Evolutionary conservation across 176 grass and related monocot genomes (phyloP), one percentile per base, ranked within the genome.

Genomic region (Urochloa ruziziensis): DNA sequence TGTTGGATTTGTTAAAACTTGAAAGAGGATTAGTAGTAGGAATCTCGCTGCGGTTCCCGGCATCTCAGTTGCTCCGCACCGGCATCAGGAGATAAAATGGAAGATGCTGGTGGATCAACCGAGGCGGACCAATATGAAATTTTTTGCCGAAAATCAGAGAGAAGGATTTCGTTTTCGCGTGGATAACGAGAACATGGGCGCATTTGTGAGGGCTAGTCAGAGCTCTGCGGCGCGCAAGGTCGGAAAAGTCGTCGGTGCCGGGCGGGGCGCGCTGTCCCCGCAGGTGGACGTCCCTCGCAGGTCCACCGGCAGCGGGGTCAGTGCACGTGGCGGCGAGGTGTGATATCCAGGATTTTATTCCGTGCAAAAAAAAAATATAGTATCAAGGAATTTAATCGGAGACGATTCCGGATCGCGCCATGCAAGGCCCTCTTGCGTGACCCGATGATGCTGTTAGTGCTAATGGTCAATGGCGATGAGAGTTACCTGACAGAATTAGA

Each of bases 261-360:
- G 36, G 37, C 13, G 37, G 37, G 67, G 40, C n/a, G 40, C n/a
- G 64, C 63, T 43, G 65, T 44, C 34, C 0, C 24, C 25, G 66
- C 80, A 46, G 79, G 67, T 82, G 80, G 28, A 71, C 67, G 80
- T 32, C 52, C 3, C 67, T 70, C 2, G 51, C 52, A 44, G 36
- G 25, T n/a, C 66, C 67, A 48, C 36, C 67, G 19, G 21, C 2
- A 2, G 66, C 80, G 19, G n/a, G n/a, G 35, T 21, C 52, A 52
- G 11, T 63, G 39, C 62, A 47, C 23, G 64, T 56, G 79, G 48
- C 17, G 64, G 40, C 78, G 44, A n/a, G n/a, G n/a, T n/a, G n/a
- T n/a, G n/a, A n/a, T n/a, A n/a, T n/a, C n/a, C n/a, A n/a, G n/a
- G n/a, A n/a, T n/a, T n/a, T n/a, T n/a, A n/a, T n/a, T n/a, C n/a